Evolutionary conservation across 140 eudicot genomes (phyloP).

Genomic region (Ambrosia hybrid): DNA sequence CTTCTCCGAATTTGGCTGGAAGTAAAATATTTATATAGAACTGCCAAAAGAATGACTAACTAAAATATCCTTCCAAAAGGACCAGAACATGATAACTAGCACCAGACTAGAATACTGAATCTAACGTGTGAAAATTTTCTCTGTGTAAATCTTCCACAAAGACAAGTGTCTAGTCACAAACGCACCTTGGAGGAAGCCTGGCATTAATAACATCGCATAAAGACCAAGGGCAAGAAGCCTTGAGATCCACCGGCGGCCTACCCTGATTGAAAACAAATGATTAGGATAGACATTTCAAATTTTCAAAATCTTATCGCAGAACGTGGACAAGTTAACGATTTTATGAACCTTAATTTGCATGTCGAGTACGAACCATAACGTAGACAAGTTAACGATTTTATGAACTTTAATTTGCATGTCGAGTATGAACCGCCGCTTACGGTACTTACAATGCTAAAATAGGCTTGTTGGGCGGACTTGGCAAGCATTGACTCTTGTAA

Average conservation of each 20-base stretch:
- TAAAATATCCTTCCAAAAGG: not conserved
- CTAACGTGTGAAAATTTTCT: not conserved
- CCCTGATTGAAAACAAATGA: conserved; percentile 67
- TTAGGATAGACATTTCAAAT: conserved; percentile 15
- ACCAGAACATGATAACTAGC: conserved; percentile 14
- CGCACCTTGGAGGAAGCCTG: conserved; percentile 86
- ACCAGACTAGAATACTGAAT: conserved; percentile 6
- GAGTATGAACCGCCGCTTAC: too few species aligned
- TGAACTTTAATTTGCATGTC: too few species aligned
- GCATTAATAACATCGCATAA: conserved; percentile 83
- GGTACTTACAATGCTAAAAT: too few species aligned
- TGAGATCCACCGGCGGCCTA: conserved; percentile 89
- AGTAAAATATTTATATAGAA: conserved; percentile 60
- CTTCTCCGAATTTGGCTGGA: conserved; percentile 74
- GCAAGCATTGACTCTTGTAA: too few species aligned
- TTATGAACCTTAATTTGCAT: too few species aligned
- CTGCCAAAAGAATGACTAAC: conserved; percentile 42
- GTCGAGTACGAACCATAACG: too few species aligned
- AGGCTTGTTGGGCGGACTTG: too few species aligned
- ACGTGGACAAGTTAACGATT: too few species aligned
- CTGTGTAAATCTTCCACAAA: not conserved
- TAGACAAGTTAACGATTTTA: too few species aligned
- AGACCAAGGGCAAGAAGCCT: conserved; percentile 66
- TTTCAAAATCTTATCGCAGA: not conserved
- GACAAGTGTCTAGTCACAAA: not conserved